Evolutionary conservation across 2,329 filamentous ascomycete genomes (phyloP).

Genomic region (Teratosphaeria epicoccoides): DNA sequence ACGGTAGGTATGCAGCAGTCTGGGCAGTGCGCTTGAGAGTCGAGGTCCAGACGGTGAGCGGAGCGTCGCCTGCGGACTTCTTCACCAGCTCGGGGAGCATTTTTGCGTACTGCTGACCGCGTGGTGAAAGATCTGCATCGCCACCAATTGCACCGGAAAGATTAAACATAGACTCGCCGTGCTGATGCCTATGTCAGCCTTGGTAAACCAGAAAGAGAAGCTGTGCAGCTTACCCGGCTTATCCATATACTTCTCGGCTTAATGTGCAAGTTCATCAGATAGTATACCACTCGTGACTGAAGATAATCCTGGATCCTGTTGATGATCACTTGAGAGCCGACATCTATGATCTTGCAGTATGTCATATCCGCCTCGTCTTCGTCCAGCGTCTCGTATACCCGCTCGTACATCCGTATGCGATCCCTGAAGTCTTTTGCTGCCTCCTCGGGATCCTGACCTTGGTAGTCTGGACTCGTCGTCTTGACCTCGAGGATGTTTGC

Average conservation of each 20-base stretch:
- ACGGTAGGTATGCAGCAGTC: slow-evolving; percentile 77
- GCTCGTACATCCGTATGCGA: slow-evolving; percentile 93
- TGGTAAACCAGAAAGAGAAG: background rate
- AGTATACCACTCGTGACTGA: slow-evolving; percentile 93
- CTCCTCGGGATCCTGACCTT: slow-evolving; percentile 82
- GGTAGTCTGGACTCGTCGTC: slow-evolving; percentile 89
- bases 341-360: slow-evolving; percentile 95
- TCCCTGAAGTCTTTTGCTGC: slow-evolving; percentile 88
- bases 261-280: slow-evolving; percentile 97
- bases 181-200: slow-evolving; percentile 38
- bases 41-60: slow-evolving; percentile 64
- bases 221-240: slow-evolving; percentile 47
- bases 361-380: slow-evolving; percentile 79
- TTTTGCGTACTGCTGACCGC: slow-evolving; percentile 77
- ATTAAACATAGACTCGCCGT: slow-evolving; percentile 92
- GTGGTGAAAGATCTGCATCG: slow-evolving; percentile 73
- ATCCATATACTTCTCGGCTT: slow-evolving; percentile 94
- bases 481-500: slow-evolving; percentile 89
- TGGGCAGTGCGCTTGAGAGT: slow-evolving; percentile 78
- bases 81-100: slow-evolving; percentile 76
- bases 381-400: slow-evolving; percentile 88
- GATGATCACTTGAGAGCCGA: slow-evolving; percentile 93
- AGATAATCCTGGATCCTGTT: slow-evolving; percentile 96
- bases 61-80: slow-evolving; percentile 70
- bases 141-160: slow-evolving; percentile 84